Evolutionary conservation across 2,329 filamentous ascomycete genomes (phyloP).

Genomic region (Epichloe typhina): DNA sequence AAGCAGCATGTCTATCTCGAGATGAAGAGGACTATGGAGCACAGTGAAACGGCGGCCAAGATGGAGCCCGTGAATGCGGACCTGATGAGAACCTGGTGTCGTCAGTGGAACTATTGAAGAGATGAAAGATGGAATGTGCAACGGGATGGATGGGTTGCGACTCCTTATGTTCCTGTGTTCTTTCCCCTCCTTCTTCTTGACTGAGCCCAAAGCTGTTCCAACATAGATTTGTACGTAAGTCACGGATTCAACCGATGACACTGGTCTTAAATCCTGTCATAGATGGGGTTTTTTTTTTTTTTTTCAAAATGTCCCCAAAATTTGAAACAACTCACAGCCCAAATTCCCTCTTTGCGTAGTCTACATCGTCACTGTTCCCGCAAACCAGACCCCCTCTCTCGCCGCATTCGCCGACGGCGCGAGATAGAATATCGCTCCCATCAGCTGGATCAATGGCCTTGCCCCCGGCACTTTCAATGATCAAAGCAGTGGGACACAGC

Average conservation of each 20-base stretch:
- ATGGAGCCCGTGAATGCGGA: slow-evolving; percentile 27
- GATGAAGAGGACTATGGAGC: slow-evolving; percentile 23
- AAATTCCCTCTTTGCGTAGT: slow-evolving; percentile 14
- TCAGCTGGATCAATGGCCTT: slow-evolving; percentile 35
- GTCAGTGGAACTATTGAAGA: slow-evolving; percentile 27
- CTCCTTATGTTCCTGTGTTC: background rate
- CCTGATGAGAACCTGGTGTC: slow-evolving; percentile 34
- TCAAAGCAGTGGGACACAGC: slow-evolving; percentile 43
- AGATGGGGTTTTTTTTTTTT: too few species aligned
- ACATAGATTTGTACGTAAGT: background rate
- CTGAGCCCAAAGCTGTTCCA: background rate
- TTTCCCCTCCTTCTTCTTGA: background rate
- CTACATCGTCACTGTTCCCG: slow-evolving; percentile 36
- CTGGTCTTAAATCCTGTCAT: too few species aligned
- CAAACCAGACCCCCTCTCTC: slow-evolving; percentile 38
- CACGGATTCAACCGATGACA: too few species aligned
- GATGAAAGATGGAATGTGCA: background rate
- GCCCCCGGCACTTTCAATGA: slow-evolving; percentile 48
- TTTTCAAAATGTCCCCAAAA: too few species aligned
- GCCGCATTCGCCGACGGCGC: slow-evolving; percentile 26
- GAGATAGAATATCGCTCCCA: slow-evolving; percentile 28
- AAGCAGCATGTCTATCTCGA: slow-evolving; percentile 22
- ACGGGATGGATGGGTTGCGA: too few species aligned
- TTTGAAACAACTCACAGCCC: background rate
- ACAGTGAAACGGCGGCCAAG: slow-evolving; percentile 28